phyloP scores from a whole-genome alignment of 129 eudicot genomes.

The Artemisia argyi region DNA sequence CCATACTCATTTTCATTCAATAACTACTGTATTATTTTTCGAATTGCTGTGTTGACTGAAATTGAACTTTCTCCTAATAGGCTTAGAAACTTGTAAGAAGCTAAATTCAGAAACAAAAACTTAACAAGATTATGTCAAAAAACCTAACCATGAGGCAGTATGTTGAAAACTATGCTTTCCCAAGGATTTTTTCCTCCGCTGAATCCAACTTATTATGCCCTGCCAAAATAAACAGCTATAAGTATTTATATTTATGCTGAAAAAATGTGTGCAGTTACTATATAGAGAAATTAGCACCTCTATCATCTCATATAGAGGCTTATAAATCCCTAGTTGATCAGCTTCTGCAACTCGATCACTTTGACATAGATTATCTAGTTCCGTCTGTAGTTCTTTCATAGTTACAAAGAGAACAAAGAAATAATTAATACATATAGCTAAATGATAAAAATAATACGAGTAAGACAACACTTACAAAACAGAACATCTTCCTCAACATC shows the following conservation, averaged over 20 bases:
- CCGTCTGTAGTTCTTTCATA: constrained; percentile 66
- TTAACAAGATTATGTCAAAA: not conserved
- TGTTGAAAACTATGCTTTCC: constrained; percentile 82
- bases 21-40: too few relatives aligned
- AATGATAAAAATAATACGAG: not conserved
- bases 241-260: constrained; percentile 2
- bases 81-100: not conserved
- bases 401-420: constrained; percentile 25
- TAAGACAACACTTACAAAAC: constrained; percentile 52
- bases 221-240: constrained; percentile 32
- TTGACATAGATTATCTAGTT: constrained; percentile 55
- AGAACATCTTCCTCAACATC: constrained; percentile 74
- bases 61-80: not conserved
- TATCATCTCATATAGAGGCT: constrained; percentile 75
- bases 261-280: constrained; percentile 8
- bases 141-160: constrained; percentile 66
- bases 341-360: constrained; percentile 29
- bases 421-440: not conserved
- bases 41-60: not conserved
- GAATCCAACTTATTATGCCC: constrained; percentile 79
- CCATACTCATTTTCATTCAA: too few relatives aligned
- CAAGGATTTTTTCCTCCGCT: constrained; percentile 49
- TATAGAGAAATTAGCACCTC: constrained; percentile 46
- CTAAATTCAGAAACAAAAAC: not conserved
- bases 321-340: constrained; percentile 45